Base-by-base conservation (phyloP, 768 basidiomycete genomes). In the Pisolithus albus region DNA sequence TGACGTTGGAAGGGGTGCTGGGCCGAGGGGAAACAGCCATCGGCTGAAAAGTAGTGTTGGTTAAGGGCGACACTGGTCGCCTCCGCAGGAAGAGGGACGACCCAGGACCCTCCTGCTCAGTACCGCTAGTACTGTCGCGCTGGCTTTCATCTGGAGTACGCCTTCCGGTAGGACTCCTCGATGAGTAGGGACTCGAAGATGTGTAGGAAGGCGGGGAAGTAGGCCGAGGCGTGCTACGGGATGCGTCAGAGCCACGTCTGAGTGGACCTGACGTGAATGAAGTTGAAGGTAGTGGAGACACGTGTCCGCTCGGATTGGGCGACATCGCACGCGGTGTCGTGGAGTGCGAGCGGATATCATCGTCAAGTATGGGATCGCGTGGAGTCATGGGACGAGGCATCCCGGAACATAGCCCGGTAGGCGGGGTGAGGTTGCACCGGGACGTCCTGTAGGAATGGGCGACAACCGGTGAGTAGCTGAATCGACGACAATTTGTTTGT, bases 371-470 rank as follows among this genome's bases (percentile, higher is more conserved):
- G 6, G 70, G 59, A 56, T 88, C 86, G 51, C 82, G 83, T n/a
- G 90, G 90, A 6, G 90, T 92, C 86, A 92, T 90, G 16, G 90
- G 90, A 39, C 90, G 75, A 19, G 87, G 86, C 90, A 92, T 92
- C 90, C 90, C 21, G 90, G 90, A 51, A 90, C 82, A 67, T 92
- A 92, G 13, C 90, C 90, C 50, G 90, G 89, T 19, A 88, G 62
- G 38, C 80, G 75, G 40, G 78, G 75, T 28, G 78, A 79, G n/a
- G 67, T 65, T 13, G 72, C 70, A 3, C 73, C 79, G 41, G 80
- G 78, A 43, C 80, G 70, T 53, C 69, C 68, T 43, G 68, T 72
- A 24, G 83, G 83, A 21, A 82, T 71, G 40, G 85, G 84, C 2
- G 83, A 84, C 46, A 78, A 66, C n/a, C 75, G 77, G 38, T 72